Evolutionary conservation across 2,329 filamentous ascomycete species (phyloP).

Genomic region (Exophiala viscosa): DNA sequence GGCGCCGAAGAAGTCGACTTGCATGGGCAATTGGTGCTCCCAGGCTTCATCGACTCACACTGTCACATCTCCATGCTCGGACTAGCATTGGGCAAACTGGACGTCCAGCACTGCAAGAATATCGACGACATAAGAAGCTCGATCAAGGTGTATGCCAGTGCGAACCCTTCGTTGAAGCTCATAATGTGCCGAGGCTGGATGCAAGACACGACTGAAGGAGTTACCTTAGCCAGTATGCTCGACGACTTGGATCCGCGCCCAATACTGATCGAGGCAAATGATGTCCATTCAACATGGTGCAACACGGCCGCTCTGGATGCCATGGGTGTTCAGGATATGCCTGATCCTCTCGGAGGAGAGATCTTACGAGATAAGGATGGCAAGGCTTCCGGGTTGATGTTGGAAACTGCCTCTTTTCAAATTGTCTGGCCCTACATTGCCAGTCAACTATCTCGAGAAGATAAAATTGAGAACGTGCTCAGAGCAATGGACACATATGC

Average conservation of each 20-base stretch:
- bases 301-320: conserved; percentile 46
- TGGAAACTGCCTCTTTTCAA: conserved; percentile 42
- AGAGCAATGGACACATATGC: conserved; percentile 41
- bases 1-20: too few species aligned
- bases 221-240: conserved; percentile 45
- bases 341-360: conserved; percentile 43
- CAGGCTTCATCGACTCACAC: conserved; percentile 49
- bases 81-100: conserved; percentile 43
- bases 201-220: conserved; percentile 42
- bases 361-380: conserved; percentile 45
- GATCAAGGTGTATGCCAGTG: conserved; percentile 39
- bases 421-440: conserved; percentile 46
- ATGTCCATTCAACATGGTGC: conserved; percentile 50
- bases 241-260: conserved; percentile 48
- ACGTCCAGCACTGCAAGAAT: conserved; percentile 40
- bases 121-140: conserved; percentile 41
- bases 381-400: conserved; percentile 44
- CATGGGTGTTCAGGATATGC: conserved; percentile 38
- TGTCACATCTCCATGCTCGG: conserved; percentile 48
- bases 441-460: conserved; percentile 38
- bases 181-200: conserved; percentile 49
- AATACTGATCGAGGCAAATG: conserved; percentile 48
- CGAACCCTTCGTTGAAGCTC: conserved; percentile 38
- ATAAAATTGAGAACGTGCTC: conserved; percentile 40
- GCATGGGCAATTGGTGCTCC: conserved; percentile 32